Base-by-base conservation (phyloP, 2,329 filamentous ascomycete genomes). In the Paramyrothecium sp. region DNA sequence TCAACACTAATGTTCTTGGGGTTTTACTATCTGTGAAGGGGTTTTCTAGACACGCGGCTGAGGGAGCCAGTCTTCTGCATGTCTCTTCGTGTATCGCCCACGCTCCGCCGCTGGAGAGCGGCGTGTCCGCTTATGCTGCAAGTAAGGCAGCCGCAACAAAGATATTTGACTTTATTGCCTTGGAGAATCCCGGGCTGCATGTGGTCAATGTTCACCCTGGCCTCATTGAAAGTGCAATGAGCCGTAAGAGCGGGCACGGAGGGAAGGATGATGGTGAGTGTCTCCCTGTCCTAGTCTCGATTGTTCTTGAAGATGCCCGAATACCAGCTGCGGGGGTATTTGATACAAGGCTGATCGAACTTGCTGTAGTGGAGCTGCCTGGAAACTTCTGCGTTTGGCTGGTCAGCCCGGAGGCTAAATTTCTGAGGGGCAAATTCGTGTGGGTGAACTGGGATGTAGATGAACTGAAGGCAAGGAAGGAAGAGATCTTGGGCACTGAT, bases 191-290 rank as follows among this genome's bases (percentile, higher is more conserved):
- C 0, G 60, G 67, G 0, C 30, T 79, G 0, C 65, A 69, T 17
- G 65, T 78, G n/a, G 69, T 73, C 16, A 68, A 66, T 50, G 62
- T 77, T 3, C 77, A 80, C 8, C 77, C 78, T 2, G 78, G 77
- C 1, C 65, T 75, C 2, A 63, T 79, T 3, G 68, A 64, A 4
- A 78, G 73, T 0, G 75, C 33, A 10, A 10, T 38, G 48, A 50
- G 48, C 17, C 17, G 16, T 17, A 50, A 50, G 48, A 50, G 48
- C 17, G 48, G 48, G 3, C 48, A 50, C 20, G 21, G 48, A 21
- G 48, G 48, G n/a, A 4, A 21, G 13, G 48, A 50, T 23, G 10
- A 50, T 23, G 20, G 48, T 50, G 12, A 50, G 48, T 50, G n/a
- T 10, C 8, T 48, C 10, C 46, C 8, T 23, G 23, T 23, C 23